Percentiles rank a stretch among this genome's conserved stretches.
phyloP scores from a whole-genome alignment of 2,329 filamentous ascomycete species.

The Pseudofabraea citricarpa region DNA sequence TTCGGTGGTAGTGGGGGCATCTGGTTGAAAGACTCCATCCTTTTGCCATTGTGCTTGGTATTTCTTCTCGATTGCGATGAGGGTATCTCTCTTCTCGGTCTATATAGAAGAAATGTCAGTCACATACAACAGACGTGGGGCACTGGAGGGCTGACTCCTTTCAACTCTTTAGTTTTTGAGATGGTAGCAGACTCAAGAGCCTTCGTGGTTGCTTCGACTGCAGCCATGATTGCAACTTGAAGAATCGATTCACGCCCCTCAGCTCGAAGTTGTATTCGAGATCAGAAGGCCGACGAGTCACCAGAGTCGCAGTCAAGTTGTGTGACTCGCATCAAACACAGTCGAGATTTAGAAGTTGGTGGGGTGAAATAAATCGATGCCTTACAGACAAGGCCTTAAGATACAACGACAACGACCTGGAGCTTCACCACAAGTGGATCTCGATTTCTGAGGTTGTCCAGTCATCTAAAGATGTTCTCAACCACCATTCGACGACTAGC shows the following conservation, averaged over 20 bases:
- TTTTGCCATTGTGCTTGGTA: conserved; percentile 85
- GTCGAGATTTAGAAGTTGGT: conserved; percentile 13
- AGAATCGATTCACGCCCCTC: background rate
- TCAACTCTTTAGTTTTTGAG: conserved; percentile 58
- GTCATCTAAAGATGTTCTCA: conserved; percentile 37
- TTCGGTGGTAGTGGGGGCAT: conserved; percentile 77
- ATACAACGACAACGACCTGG: conserved; percentile 4
- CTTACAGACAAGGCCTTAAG: conserved; percentile 1
- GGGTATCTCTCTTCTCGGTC: conserved; percentile 82
- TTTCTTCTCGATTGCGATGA: conserved; percentile 82
- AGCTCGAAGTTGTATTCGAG: conserved; percentile 6
- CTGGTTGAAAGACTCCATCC: conserved; percentile 72
- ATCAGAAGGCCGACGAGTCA: background rate
- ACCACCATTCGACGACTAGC: conserved; percentile 39
- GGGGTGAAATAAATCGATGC: conserved; percentile 8
- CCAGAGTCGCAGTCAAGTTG: background rate
- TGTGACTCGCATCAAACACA: background rate
- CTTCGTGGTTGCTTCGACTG: conserved; percentile 29
- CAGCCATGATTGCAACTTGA: conserved; percentile 37
- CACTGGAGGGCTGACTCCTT: conserved; percentile 47
- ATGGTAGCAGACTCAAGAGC: conserved; percentile 47
- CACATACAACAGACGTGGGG: too few species aligned
- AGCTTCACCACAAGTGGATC: background rate
- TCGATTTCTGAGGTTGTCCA: background rate
- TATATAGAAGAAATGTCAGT: conserved; percentile 29